Base-by-base conservation (phyloP, 1,284 basidiomycete genomes). In the Thelephora terrestris region DNA sequence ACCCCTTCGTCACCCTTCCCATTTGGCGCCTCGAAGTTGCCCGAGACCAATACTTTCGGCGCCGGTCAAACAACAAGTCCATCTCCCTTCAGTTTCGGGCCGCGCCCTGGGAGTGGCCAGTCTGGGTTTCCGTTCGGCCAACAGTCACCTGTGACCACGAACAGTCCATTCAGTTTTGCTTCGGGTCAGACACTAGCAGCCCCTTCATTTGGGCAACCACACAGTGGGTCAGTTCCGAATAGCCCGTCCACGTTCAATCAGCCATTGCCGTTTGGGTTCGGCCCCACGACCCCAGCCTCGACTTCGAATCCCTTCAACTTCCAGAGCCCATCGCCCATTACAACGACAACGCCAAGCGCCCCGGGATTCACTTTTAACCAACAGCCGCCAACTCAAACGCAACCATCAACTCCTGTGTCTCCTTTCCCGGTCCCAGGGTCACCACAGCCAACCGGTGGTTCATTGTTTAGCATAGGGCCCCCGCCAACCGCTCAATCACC, bases 251-350 rank as follows among this genome's bases (percentile, higher is more conserved):
- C 61, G 6, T 63, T 63, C 46, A 54, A 50, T 32, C 54, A 58
- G n/a, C 50, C 59, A 1, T 46, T 56, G 5, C 48, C 57, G 23
- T 63, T 59, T 47, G 36, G 48, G 43, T 65, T 65, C 45, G 52
- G 52, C 12, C 34, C 45, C 3, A 55, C 58, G 4, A 25, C 46
- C 18, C 29, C 54, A 14, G 47, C 57, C 16, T 49, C 54, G 2
- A 58, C 63, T 7, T 60, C 60, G 2, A 61, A 61, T 48, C 57
- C 59, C 18, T 66, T 66, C 53, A 50, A 50, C 34, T 66, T 61
- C 50, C 61, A 64, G 43, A 64, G 64, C 2, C 61, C 64, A 4
- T 65, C 65, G 2, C 64, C 65, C n/a, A 64, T 64, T 3, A 55
- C 53, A n/a, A 49, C 58, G 7, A 59, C 59, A 16, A 48, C 56